phyloP scores from a whole-genome alignment of 1,139 yeast genomes.

The Tardiomyces digboiensis region DNA sequence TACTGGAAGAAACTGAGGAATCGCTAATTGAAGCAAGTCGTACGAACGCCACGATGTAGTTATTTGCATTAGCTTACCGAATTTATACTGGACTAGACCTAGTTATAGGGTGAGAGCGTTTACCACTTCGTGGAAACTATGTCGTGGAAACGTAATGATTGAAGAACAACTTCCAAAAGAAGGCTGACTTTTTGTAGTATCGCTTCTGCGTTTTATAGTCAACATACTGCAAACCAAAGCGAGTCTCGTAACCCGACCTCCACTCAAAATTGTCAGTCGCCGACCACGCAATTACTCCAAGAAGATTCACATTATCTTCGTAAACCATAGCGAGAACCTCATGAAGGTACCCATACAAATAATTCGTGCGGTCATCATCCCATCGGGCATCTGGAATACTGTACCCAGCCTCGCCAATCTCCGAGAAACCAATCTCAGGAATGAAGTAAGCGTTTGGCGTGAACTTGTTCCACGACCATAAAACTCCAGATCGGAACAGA shows the following conservation, averaged over 20 bases:
- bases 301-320: slow-evolving; percentile 24
- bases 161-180: slow-evolving; percentile 18
- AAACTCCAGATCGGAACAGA: slow-evolving; percentile 14
- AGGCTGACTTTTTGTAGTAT: slow-evolving; percentile 29
- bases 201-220: slow-evolving; percentile 28
- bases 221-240: slow-evolving; percentile 31
- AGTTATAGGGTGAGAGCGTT: too few relatives aligned
- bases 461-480: slow-evolving; percentile 18
- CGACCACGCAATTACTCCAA: slow-evolving; percentile 31
- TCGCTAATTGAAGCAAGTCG: too few relatives aligned
- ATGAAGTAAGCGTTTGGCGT: slow-evolving; percentile 17
- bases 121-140: too few relatives aligned
- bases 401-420: slow-evolving; percentile 26
- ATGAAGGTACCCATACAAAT: slow-evolving; percentile 25
- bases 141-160: background rate
- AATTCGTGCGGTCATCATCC: slow-evolving; percentile 27
- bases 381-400: slow-evolving; percentile 21
- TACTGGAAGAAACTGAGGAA: too few relatives aligned
- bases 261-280: slow-evolving; percentile 31
- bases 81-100: too few relatives aligned
- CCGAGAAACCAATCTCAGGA: slow-evolving; percentile 31
- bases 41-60: too few relatives aligned
- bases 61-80: too few relatives aligned
- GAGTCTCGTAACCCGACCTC: slow-evolving; percentile 24
- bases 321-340: slow-evolving; percentile 22